Conservation (phyloP, 257 asterid species). For the Solanum medicagineum region DNA sequence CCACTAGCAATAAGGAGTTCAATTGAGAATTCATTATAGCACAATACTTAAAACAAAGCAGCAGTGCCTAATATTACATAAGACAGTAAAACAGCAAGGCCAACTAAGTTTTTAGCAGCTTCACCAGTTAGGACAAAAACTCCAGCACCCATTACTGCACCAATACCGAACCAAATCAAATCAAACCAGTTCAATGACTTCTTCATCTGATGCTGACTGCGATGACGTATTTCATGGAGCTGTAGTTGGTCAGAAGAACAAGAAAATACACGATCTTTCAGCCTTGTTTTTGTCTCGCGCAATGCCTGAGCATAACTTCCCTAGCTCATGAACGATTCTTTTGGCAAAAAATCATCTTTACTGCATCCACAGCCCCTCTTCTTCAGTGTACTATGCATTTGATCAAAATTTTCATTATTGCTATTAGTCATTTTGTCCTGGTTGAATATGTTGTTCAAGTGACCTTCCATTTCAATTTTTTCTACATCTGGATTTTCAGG, state of each 20-base stretch:
- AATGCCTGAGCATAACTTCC: constrained; percentile 14
- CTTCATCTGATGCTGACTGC: constrained; percentile 13
- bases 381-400: not conserved
- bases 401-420: no score
- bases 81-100: constrained; percentile 18
- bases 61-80: constrained; percentile 17
- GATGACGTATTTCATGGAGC: constrained; percentile 4
- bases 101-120: constrained; percentile 17
- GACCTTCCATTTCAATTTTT: no score
- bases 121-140: constrained; percentile 22
- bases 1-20: not conserved
- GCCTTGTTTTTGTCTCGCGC: constrained; percentile 3
- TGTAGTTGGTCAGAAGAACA: constrained; percentile 16
- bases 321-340: constrained; percentile 26
- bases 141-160: no score
- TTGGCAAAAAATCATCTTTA: constrained; percentile 21
- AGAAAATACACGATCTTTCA: constrained; percentile 14
- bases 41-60: constrained; percentile 2
- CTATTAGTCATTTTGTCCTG: no score
- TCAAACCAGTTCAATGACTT: no score
- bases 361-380: constrained; percentile 16
- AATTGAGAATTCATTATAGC: constrained; percentile 22
- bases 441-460: no score
- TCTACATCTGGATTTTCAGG: no score
- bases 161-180: no score